Evolutionary conservation across 495 filamentous ascomycete genomes (phyloP), one percentile per base, ranked within the genome.

Genomic region (Pseudoneurospora amorphoporcata): DNA sequence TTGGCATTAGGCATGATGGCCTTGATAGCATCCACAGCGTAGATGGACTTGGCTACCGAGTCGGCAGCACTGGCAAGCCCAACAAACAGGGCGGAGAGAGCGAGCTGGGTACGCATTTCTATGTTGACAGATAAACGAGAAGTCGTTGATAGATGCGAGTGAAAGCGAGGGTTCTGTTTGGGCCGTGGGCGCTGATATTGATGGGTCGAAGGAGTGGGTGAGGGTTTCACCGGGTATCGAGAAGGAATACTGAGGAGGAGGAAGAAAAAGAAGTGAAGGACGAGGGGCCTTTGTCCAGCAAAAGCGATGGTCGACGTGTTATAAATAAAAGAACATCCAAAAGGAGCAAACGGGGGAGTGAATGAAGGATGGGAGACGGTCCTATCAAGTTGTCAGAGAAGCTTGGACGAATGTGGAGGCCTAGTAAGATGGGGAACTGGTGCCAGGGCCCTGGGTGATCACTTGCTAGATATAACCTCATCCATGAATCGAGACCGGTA

Each of bases 1-100:
- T 3, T 77, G 12, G 71, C 81, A 8, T 71, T 78, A 0, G 88
- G 88, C 37, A 86, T 83, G 79, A 92, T 88, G 72, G 79, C 72
- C 17, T 77, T 45, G 68, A 83, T 72, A 74, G 90, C 84, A 69
- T 86, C 80, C 9, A 81, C 76, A 23, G 86, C 79, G 8, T 79
- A 16, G 68, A 58, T 41, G n/a, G 45, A 42, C 17, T 17, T 14
- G 29, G 23, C 16, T 35, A 35, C 29, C 53, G 29, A 35, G 29
- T 23, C 53, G 32, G 6, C 29, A 65, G 53, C 53, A 37, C 53
- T 8, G 53, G 53, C 53, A 37, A 65, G 53, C 53, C 53, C 53
- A 35, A 29, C 29, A 35, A 65, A 65, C 53, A 65, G 53, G 53
- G 53, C 53, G 29, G 29, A 6, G 23, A 35, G 3, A 17, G 29